Percentiles rank a stretch among this genome's conserved stretches.
Conservation (phyloP, 163 green algal genomes). For the Prototheca cutis region DNA sequence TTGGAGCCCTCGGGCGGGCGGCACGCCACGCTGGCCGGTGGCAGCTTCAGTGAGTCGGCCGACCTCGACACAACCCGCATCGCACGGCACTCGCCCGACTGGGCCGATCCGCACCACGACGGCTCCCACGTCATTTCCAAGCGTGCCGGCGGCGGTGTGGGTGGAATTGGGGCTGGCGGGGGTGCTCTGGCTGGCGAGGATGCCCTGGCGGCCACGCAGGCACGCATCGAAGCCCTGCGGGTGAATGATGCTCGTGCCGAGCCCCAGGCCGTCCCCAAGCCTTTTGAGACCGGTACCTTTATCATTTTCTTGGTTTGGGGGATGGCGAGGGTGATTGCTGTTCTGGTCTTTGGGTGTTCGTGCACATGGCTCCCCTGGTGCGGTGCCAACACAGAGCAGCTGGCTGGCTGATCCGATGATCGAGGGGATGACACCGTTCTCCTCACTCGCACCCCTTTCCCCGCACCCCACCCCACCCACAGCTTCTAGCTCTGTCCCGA, state of each 20-base stretch:
- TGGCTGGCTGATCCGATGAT: too few species aligned
- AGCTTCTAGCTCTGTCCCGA: too few species aligned
- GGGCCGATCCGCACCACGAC: not conserved
- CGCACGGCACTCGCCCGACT: not conserved
- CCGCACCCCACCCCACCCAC: not conserved
- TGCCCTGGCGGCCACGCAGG: conserved; percentile 57
- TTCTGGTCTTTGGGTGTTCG: too few species aligned
- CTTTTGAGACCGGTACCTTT: too few species aligned
- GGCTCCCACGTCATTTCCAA: conserved; percentile 11
- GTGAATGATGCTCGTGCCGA: conserved; percentile 19
- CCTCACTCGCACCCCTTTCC: not conserved
- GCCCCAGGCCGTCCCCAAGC: too few species aligned
- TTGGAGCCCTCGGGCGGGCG: conserved; percentile 2
- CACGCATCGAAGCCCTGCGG: conserved; percentile 65
- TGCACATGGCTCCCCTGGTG: too few species aligned
- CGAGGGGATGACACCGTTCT: too few species aligned
- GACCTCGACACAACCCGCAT: not conserved
- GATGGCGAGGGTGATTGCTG: too few species aligned
- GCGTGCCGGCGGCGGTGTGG: not conserved
- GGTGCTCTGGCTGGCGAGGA: conserved; percentile 19
- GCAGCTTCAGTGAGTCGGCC: not conserved
- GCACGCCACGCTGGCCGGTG: conserved; percentile 3
- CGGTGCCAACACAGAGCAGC: too few species aligned
- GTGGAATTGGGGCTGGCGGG: not conserved
- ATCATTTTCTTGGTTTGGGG: too few species aligned